Percentiles rank a stretch among this genome's conserved stretches.
Evolutionary conservation across 2,329 filamentous ascomycete genomes (phyloP).

Genomic region (Fusarium luffae): DNA sequence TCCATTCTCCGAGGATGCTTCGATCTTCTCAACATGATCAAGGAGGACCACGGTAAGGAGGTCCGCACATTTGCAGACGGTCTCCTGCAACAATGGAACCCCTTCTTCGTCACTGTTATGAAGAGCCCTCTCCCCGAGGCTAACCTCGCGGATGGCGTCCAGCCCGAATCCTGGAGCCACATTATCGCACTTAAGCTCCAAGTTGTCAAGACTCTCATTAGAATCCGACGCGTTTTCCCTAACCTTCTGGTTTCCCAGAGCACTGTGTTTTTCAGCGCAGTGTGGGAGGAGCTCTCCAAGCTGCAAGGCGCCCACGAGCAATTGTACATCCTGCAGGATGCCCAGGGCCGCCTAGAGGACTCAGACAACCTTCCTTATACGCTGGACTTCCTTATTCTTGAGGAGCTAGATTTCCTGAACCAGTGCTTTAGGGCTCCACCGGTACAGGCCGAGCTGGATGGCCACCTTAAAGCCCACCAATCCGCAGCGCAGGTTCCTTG

Average conservation of each 20-base stretch:
- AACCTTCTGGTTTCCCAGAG: slow-evolving; percentile 85
- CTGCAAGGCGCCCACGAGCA: slow-evolving; percentile 79
- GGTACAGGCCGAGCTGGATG: slow-evolving; percentile 88
- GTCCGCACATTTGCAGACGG: slow-evolving; percentile 92
- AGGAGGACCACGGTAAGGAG: slow-evolving; percentile 88
- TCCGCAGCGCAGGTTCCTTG: slow-evolving; percentile 75
- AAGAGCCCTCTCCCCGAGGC: slow-evolving; percentile 79
- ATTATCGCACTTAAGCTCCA: slow-evolving; percentile 90
- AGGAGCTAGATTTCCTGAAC: slow-evolving; percentile 95
- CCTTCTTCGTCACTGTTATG: slow-evolving; percentile 85
- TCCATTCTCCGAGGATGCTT: slow-evolving; percentile 93
- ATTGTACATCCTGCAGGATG: slow-evolving; percentile 86
- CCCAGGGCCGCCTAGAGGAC: slow-evolving; percentile 89
- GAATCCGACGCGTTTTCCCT: slow-evolving; percentile 86
- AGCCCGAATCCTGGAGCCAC: slow-evolving; percentile 80
- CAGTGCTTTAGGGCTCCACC: slow-evolving; percentile 88
- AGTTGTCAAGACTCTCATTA: slow-evolving; percentile 92
- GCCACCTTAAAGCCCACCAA: slow-evolving; percentile 73
- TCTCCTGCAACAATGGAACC: slow-evolving; percentile 83
- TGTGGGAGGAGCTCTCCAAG: slow-evolving; percentile 86
- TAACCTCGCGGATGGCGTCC: slow-evolving; percentile 55
- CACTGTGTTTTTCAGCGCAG: slow-evolving; percentile 82
- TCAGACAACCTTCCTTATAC: slow-evolving; percentile 93
- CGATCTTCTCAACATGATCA: slow-evolving; percentile 95
- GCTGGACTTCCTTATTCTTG: slow-evolving; percentile 90